Base-by-base conservation (phyloP, 2,329 filamentous ascomycete genomes). In the Emergomyces pasteurianus region DNA sequence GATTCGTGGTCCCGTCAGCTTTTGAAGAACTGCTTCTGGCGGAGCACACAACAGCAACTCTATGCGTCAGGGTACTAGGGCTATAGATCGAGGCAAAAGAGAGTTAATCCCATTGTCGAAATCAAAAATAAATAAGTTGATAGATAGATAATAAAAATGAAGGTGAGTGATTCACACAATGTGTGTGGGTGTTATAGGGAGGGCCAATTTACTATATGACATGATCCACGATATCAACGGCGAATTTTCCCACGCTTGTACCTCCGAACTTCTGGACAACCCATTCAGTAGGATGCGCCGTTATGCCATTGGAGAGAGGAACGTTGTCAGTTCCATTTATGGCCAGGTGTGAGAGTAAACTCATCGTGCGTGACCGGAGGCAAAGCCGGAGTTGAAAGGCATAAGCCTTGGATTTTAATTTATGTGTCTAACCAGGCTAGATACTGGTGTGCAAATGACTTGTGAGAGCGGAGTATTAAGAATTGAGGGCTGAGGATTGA, bases 191-290 rank as follows among this genome's bases (percentile, higher is more conserved):
- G n/a, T 26, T 18, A 21, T n/a, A 18, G 1, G 38, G 54, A 26
- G 54, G 14, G 54, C 55, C 60, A 59, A 75, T 72, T 26, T 75
- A 83, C 81, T 78, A 78, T 66, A 92, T 83, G 71, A 92, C 90
- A 68, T 88, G 82, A 67, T 85, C 81, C 34, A 86, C 84, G 68
- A 89, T 87, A 72, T 87, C 87, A 67, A 84, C 82, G 58, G 92
- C 87, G 69, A 95, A 96, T 77, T 97, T 97, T 68, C 92, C 94
- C 58, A 97, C 89, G 71, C 90, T 95, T 58, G 92, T 99, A 58
- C 92, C 92, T 64, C 92, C 92, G 74, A 95, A 96, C 76, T 96
- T 96, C 74, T 96, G 91, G 58, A 96, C 88, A 36, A 95, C 81
- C 92, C 91, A 96, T 65, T 71, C 70, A 12, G 63, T 63, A 52